Evolutionary conservation across 768 basidiomycete genomes (phyloP).

Genomic region (Rhodosporidiobolus odoratus): DNA sequence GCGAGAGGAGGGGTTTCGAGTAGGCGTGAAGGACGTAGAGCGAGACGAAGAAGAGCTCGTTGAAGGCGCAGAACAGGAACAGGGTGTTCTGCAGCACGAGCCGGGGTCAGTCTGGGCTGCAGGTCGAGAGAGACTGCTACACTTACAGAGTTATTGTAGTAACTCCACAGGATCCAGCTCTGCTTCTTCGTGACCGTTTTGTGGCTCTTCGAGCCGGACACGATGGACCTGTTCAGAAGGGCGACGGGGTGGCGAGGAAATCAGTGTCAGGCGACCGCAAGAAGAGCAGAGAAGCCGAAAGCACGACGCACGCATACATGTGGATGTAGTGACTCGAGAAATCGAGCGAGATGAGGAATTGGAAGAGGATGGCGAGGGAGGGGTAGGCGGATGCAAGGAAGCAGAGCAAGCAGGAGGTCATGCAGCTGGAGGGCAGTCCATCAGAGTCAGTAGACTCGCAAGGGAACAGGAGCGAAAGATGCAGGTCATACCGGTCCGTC

Average conservation of each 20-base stretch:
- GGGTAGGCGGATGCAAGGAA: conserved; percentile 90
- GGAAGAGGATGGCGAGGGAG: conserved; percentile 73
- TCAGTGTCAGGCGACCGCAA: neutral
- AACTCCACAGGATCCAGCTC: conserved; percentile 80
- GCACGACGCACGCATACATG: conserved; percentile 81
- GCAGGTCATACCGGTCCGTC: conserved; percentile 74
- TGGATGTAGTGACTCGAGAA: conserved; percentile 99
- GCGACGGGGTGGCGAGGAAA: neutral
- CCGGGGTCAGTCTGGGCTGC: neutral
- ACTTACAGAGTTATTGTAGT: conserved; percentile 67
- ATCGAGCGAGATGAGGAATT: conserved; percentile 92
- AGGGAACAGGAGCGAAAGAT: conserved; percentile 10
- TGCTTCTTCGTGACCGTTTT: conserved; percentile 89
- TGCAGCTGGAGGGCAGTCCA: too few relatives aligned
- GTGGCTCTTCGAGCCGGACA: conserved; percentile 87
- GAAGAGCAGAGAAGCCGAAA: neutral
- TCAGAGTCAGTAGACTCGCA: too few relatives aligned
- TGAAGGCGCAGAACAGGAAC: conserved; percentile 87
- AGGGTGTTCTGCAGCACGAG: conserved; percentile 60
- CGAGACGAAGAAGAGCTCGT: conserved; percentile 91
- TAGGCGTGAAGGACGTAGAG: conserved; percentile 83
- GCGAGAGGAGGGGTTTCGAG: conserved; percentile 58
- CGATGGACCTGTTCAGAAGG: conserved; percentile 65
- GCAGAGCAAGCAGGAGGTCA: conserved; percentile 88
- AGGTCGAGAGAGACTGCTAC: neutral